Evolutionary conservation across 2,329 filamentous ascomycete genomes (phyloP), one percentile per base, ranked within the genome.

Genomic region (Exutisphaerella laricina): DNA sequence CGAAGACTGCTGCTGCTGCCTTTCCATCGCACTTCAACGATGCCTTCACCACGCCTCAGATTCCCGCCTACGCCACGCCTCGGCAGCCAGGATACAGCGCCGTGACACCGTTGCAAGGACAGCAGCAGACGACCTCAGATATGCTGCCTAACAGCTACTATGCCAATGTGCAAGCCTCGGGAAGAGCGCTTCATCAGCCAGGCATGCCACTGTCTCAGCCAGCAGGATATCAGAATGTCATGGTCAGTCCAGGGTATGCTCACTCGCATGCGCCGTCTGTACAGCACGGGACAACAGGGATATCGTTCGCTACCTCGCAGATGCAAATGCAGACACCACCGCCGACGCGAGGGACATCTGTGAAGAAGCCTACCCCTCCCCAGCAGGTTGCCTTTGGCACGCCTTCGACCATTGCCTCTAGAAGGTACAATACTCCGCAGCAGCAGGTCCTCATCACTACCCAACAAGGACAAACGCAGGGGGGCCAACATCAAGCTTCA

Each of bases 261-360:
- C 31, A 52, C 10, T 42, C 41, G 3, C 46, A 47, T 32, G 30
- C 16, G 4, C 35, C 37, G 8, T 30, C 34, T 33, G 39, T 34
- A n/a, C 46, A 51, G 18, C 39, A 28, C 20, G 43, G 40, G 18
- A 50, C 48, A 32, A 40, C 48, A 28, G n/a, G n/a, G n/a, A 46
- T 53, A 35, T 43, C 49, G 1, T 57, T 55, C 34, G 55, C 55
- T 30, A 70, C 57, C 10, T 66, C 64, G 16, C 33, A 21, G 18
- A 35, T 26, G 23, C 70, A 73, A 10, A 79, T 80, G 68, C 77
- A 80, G 61, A 81, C 78, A 9, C 78, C 78, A 23, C 78, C 78
- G 36, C 77, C 78, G 2, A 80, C 77, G 18, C 70, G 77, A 60
- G 76, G 70, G 48, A 65, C 67, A 39, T 69, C 75, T 13, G 74